Conservation (phyloP, 495 filamentous ascomycete genomes). For the Friedmanniomyces endolithicus region DNA sequence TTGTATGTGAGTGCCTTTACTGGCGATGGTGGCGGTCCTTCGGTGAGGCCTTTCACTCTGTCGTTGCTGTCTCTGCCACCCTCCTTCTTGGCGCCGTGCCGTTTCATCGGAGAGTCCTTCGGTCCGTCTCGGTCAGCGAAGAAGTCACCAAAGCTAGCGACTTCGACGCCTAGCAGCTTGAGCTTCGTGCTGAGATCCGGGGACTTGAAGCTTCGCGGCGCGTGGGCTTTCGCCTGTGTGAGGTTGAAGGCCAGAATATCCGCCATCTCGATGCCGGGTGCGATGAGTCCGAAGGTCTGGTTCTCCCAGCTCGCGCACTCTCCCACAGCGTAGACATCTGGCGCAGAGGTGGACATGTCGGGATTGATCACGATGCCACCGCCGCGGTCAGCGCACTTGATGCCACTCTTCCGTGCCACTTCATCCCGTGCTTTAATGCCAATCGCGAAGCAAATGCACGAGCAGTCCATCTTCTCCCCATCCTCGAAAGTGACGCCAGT, state of each 20-base stretch:
- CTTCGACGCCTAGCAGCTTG: conserved; percentile 86
- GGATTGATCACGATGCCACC: conserved; percentile 67
- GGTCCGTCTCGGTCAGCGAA: conserved; percentile 88
- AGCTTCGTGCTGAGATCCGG: conserved; percentile 91
- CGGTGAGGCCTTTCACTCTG: conserved; percentile 39
- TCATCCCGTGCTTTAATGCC: conserved; percentile 79
- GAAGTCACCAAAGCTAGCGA: conserved; percentile 92
- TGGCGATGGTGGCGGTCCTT: conserved; percentile 40
- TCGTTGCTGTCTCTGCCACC: conserved; percentile 29
- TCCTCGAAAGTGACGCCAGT: conserved; percentile 73
- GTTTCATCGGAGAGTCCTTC: conserved; percentile 52
- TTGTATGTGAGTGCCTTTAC: conserved; percentile 88
- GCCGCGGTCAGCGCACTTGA: conserved; percentile 61
- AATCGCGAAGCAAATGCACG: conserved; percentile 85
- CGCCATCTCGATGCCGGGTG: conserved; percentile 91
- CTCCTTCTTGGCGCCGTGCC: conserved; percentile 30
- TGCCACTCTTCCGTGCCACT: conserved; percentile 55
- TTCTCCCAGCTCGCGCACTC: conserved; percentile 93
- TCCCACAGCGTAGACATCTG: conserved; percentile 79
- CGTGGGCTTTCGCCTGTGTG: conserved; percentile 63
- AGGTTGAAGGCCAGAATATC: conserved; percentile 93
- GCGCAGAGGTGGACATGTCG: conserved; percentile 57
- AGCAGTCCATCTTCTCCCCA: conserved; percentile 69
- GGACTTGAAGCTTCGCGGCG: conserved; percentile 59
- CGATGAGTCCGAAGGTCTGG: conserved; percentile 88